phyloP scores from a whole-genome alignment of 768 basidiomycete species.

The Dacryopinax primogenitus region DNA sequence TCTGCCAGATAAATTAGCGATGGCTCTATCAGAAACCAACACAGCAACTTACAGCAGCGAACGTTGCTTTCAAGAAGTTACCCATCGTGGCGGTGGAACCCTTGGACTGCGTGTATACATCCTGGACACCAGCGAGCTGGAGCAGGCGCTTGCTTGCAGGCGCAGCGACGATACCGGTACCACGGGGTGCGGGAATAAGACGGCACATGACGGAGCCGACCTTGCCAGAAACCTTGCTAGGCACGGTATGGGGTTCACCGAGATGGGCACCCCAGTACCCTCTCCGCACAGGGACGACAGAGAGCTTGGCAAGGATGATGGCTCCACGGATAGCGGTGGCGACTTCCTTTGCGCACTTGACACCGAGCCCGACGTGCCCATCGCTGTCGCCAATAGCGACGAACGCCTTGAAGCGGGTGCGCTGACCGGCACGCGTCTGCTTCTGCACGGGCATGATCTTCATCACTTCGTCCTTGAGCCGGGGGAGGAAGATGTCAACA shows the following conservation, averaged over 20 bases:
- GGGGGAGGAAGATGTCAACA: conserved; percentile 97
- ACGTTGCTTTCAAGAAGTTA: conserved; percentile 97
- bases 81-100: conserved; percentile 98
- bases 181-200: conserved; percentile 93
- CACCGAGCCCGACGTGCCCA: conserved; percentile 97
- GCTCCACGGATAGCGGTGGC: conserved; percentile 99
- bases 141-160: conserved; percentile 93
- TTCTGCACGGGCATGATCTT: conserved; percentile 99
- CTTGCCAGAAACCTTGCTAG: conserved; percentile 96
- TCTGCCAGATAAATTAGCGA: conserved; percentile 34
- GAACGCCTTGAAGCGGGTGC: conserved; percentile 99
- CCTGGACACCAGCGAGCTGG: conserved; percentile 95
- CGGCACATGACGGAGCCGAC: conserved; percentile 99
- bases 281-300: conserved; percentile 93
- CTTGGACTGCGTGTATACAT: conserved; percentile 95
- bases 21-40: neutral
- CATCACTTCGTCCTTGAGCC: conserved; percentile 99
- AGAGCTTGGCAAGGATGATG: conserved; percentile 96
- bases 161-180: conserved; percentile 98
- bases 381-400: conserved; percentile 98
- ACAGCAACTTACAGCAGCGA: conserved; percentile 59
- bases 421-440: conserved; percentile 98
- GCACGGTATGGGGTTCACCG: conserved; percentile 97
- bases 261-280: conserved; percentile 99
- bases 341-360: conserved; percentile 99